Evolutionary conservation across 2,329 filamentous ascomycete genomes (phyloP).

Genomic region (Esteya vermicola): DNA sequence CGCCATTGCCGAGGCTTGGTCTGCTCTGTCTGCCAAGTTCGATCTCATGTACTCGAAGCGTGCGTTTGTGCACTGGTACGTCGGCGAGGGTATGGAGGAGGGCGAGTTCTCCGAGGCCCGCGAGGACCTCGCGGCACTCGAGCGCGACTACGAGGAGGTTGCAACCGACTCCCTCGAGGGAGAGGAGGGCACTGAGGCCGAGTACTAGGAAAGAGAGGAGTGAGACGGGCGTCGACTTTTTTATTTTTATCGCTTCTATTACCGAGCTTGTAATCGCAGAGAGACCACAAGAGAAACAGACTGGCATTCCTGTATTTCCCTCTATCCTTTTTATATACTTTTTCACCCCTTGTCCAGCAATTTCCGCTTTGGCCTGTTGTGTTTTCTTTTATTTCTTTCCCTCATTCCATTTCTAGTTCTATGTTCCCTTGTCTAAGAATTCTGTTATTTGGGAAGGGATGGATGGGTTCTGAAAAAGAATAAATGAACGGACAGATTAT

Average conservation of each 20-base stretch:
- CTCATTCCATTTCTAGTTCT: no score
- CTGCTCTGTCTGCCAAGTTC: conserved; percentile 91
- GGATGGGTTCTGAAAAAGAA: no score
- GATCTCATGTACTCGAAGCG: conserved; percentile 99
- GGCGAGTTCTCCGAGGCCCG: conserved; percentile 99
- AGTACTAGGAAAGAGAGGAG: conserved; percentile 54
- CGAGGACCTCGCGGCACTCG: conserved; percentile 93
- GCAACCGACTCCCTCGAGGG: conserved; percentile 84
- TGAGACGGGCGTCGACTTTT: not conserved
- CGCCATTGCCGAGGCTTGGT: conserved; percentile 96
- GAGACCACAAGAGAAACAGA: conserved; percentile 1
- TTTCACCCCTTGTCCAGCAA: no score
- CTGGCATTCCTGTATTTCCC: conserved; percentile 1
- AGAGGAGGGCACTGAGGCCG: conserved; percentile 72
- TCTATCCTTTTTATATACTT: no score
- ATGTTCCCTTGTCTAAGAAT: no score
- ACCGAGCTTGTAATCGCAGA: conserved; percentile 2
- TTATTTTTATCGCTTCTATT: not conserved
- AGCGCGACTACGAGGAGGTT: conserved; percentile 98
- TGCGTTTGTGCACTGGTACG: conserved; percentile 99
- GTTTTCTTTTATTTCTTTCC: no score
- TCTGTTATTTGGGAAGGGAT: no score
- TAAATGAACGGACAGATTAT: no score
- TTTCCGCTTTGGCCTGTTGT: no score
- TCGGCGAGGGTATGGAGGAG: conserved; percentile 99